phyloP scores from a whole-genome alignment of 2,329 filamentous ascomycete genomes.

The Aspergillus bombycis region DNA sequence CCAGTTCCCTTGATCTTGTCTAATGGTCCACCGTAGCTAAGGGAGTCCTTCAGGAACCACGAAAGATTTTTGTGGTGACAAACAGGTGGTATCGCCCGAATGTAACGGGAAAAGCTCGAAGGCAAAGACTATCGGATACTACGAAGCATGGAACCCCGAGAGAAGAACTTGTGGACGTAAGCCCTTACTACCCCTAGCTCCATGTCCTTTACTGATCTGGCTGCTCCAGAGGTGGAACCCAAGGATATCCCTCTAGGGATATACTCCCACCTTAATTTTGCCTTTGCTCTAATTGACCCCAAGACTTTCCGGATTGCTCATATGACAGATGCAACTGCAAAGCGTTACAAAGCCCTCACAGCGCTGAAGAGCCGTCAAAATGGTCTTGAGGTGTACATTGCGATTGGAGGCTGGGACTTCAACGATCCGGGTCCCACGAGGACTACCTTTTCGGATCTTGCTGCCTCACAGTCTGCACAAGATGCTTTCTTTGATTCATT shows the following conservation, averaged over 20 bases:
- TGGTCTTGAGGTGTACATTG: conserved; percentile 25
- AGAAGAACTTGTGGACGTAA: conserved; percentile 24
- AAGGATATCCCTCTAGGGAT: conserved; percentile 24
- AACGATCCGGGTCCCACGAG: conserved; percentile 27
- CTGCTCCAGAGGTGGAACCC: conserved; percentile 15
- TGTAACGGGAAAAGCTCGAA: conserved; percentile 12
- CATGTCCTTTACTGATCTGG: background rate
- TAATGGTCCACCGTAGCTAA: conserved; percentile 1
- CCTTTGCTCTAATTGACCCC: conserved; percentile 50
- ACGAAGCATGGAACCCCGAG: conserved; percentile 35
- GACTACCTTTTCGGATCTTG: conserved; percentile 22
- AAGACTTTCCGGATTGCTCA: conserved; percentile 31
- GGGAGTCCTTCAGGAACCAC: conserved; percentile 8
- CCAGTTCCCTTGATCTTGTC: background rate
- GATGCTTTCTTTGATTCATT: conserved; percentile 18
- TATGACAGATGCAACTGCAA: conserved; percentile 22
- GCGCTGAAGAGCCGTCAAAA: conserved; percentile 34
- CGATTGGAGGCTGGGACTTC: conserved; percentile 30
- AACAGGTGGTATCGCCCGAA: conserved; percentile 14
- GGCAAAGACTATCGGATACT: conserved; percentile 38
- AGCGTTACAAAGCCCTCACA: conserved; percentile 30
- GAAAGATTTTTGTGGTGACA: conserved; percentile 11
- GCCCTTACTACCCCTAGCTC: background rate
- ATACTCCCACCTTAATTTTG: conserved; percentile 40
- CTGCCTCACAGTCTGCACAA: conserved; percentile 14